Conservation (phyloP, 305 asterid species). For the Petunia hybrid region DNA sequence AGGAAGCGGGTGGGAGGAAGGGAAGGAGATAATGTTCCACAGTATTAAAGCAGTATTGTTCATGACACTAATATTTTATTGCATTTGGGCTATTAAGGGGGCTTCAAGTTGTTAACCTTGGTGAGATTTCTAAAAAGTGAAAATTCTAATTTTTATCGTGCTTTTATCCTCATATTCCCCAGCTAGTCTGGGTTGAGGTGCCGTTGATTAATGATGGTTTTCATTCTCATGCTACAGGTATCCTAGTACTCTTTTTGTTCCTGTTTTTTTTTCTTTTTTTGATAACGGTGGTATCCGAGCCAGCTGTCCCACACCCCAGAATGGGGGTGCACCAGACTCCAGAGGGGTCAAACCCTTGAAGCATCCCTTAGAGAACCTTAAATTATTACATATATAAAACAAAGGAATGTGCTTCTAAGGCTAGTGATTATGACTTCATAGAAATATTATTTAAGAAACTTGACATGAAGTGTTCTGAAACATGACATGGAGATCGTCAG, state of each 20-base stretch:
- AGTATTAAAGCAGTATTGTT: not conserved
- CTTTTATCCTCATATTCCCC: not conserved
- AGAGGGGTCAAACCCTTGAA: not conserved
- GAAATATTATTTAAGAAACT: conserved; percentile 18
- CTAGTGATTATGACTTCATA: not conserved
- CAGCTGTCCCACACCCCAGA: not conserved
- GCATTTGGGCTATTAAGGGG: not conserved
- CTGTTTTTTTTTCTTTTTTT: not conserved
- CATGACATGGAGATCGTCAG: not conserved
- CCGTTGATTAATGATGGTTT: conserved; percentile 13
- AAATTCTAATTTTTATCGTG: not conserved
- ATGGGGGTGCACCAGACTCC: not conserved
- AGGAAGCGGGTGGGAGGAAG: conserved; percentile 10
- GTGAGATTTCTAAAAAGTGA: not conserved
- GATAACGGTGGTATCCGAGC: no score
- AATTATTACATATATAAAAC: not conserved
- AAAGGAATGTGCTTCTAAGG: not conserved
- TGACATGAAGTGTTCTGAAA: not conserved
- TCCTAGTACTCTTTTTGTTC: conserved; percentile 17
- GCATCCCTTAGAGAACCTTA: conserved; percentile 4
- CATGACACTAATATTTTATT: not conserved
- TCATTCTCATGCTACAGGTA: conserved; percentile 8
- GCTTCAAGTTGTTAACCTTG: not conserved
- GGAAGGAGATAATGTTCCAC: not conserved
- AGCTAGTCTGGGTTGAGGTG: not conserved